These are phyloP conservation scores for Cyclocybe cylindracea DNA, from an alignment of 768 basidiomycete genomes.

Conservation along the genomic window DNA sequence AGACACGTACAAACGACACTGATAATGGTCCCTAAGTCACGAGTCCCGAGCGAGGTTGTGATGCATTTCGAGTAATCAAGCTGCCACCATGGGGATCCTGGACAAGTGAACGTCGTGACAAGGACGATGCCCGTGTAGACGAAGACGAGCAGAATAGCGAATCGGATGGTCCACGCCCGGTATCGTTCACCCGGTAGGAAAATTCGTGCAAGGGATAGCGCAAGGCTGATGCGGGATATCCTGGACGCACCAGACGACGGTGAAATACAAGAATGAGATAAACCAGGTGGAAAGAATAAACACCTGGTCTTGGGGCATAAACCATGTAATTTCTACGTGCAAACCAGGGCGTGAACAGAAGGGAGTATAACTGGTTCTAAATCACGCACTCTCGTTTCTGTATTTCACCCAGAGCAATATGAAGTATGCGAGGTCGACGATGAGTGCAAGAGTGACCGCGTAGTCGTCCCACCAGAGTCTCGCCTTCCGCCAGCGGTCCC, in stretches of 20 bases:
- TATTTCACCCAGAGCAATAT: conserved; percentile 12
- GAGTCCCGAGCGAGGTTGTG: background rate
- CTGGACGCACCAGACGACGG: conserved; percentile 11
- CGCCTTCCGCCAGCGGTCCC: conserved; percentile 10
- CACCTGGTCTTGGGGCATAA: background rate
- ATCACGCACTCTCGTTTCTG: conserved; percentile 4
- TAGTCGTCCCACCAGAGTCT: conserved; percentile 27
- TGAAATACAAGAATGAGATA: conserved; percentile 1
- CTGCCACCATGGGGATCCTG: conserved; percentile 2
- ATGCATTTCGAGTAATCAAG: background rate
- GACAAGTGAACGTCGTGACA: conserved; percentile 3
- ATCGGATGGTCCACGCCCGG: background rate
- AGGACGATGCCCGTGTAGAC: conserved; percentile 3
- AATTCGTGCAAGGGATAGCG: conserved; percentile 11
- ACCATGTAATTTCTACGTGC: background rate
- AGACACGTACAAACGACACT: background rate
- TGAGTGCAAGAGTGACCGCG: conserved; percentile 11
- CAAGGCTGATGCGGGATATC: conserved; percentile 10
- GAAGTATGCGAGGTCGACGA: conserved; percentile 10
- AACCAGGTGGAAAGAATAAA: conserved; percentile 9
- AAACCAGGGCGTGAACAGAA: background rate
- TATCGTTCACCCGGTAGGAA: conserved; percentile 11
- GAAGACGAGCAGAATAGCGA: background rate
- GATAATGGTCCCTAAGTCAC: background rate
- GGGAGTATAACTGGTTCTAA: background rate